Conservation (phyloP, 768 basidiomycete species). For the Rhodosporidiobolus odoratus region DNA sequence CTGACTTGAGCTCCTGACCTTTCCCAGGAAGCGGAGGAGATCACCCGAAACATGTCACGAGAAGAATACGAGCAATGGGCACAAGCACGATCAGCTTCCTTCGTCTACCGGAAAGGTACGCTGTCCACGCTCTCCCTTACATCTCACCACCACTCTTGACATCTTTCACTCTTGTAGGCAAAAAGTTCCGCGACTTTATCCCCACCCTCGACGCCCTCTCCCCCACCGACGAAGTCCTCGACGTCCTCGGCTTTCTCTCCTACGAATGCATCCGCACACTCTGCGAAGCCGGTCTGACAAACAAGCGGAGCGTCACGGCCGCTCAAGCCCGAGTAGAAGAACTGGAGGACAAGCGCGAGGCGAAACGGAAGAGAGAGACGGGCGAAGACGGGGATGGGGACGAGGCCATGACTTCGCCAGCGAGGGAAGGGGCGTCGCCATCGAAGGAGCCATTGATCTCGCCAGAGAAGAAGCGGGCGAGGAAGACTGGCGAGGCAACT, state of each 20-base stretch:
- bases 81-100: conserved; percentile 91
- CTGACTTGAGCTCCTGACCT: not conserved
- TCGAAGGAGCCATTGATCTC: conserved; percentile 40
- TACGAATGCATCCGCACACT: conserved; percentile 96
- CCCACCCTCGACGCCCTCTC: conserved; percentile 62
- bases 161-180: conserved; percentile 55
- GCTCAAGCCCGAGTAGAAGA: conserved; percentile 54
- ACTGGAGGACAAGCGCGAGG: not conserved
- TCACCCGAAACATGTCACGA: conserved; percentile 89
- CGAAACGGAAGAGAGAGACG: conserved; percentile 1
- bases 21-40: conserved; percentile 80
- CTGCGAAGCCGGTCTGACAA: conserved; percentile 76
- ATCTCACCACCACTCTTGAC: not conserved
- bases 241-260: conserved; percentile 92
- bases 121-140: not conserved
- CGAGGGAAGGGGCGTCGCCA: conserved; percentile 38
- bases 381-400: conserved; percentile 4
- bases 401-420: conserved; percentile 60
- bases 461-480: conserved; percentile 58
- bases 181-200: conserved; percentile 90
- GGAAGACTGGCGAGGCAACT: conserved; percentile 46
- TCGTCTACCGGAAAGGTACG: conserved; percentile 90
- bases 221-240: conserved; percentile 86
- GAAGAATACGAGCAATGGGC: conserved; percentile 97
- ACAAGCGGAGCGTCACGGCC: conserved; percentile 66